Conservation (phyloP, 108 stramenopile genomes). For the Stephanodiscus minutulus region DNA sequence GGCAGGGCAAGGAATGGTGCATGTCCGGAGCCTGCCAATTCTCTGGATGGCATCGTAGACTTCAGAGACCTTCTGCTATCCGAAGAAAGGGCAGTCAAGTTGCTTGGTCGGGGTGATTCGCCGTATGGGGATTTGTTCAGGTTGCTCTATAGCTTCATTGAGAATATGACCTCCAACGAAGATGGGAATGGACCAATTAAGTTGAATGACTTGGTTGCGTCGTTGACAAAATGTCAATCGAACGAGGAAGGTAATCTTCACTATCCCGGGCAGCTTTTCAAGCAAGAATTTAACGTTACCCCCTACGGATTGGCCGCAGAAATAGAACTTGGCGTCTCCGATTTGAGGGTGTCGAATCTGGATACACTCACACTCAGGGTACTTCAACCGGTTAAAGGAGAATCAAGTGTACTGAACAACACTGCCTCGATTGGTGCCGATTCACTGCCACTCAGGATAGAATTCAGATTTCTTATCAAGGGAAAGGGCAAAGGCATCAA, state of each 20-base stretch:
- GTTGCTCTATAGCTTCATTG: slow-evolving; percentile 28
- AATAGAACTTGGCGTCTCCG: slow-evolving; percentile 52
- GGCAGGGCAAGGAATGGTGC: slow-evolving; percentile 23
- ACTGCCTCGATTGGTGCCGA: slow-evolving; percentile 55
- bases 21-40: slow-evolving; percentile 24
- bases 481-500: slow-evolving; percentile 57
- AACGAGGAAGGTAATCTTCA: slow-evolving; percentile 26
- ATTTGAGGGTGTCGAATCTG: slow-evolving; percentile 60
- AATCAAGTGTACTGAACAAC: slow-evolving; percentile 60
- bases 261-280: slow-evolving; percentile 35
- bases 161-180: slow-evolving; percentile 13
- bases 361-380: slow-evolving; percentile 64
- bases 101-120: slow-evolving; percentile 40
- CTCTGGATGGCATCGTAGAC: slow-evolving; percentile 35
- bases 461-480: slow-evolving; percentile 50
- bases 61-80: slow-evolving; percentile 47
- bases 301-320: slow-evolving; percentile 69
- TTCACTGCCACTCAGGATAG: slow-evolving; percentile 38
- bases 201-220: slow-evolving; percentile 38
- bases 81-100: slow-evolving; percentile 18
- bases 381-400: slow-evolving; percentile 50
- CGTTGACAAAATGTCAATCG: slow-evolving; percentile 42
- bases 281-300: slow-evolving; percentile 42
- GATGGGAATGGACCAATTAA: slow-evolving; percentile 34
- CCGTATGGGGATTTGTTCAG: slow-evolving; percentile 49